Percentiles rank a stretch among this genome's conserved stretches.
phyloP scores from a whole-genome alignment of 352 stramenopile species.

The Pythium aristosporum region DNA sequence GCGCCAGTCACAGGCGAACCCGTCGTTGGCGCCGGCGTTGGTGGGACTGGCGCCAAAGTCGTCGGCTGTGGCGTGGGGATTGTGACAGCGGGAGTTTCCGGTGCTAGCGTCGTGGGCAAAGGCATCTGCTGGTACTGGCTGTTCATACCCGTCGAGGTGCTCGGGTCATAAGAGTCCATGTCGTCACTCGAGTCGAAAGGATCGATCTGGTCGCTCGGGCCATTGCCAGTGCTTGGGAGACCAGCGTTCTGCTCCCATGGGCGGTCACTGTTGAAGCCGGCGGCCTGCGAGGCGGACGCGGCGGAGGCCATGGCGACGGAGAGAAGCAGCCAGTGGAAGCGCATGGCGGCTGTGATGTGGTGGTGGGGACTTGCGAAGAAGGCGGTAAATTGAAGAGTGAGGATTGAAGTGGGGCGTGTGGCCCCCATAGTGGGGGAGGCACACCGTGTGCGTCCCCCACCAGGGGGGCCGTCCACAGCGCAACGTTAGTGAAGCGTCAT shows the following conservation, averaged over 20 bases:
- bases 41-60: not conserved
- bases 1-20: not conserved
- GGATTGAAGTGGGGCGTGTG: too few species aligned
- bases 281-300: not conserved
- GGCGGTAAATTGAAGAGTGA: conserved; percentile 17
- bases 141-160: not conserved
- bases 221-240: not conserved
- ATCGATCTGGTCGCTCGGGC: not conserved
- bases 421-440: too few species aligned
- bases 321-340: conserved; percentile 17
- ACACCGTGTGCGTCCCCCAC: too few species aligned
- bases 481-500: too few species aligned
- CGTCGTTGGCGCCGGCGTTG: conserved; percentile 3
- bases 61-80: not conserved
- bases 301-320: conserved; percentile 5
- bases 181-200: not conserved
- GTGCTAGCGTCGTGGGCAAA: not conserved
- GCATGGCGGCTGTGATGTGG: conserved; percentile 6
- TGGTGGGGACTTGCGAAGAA: not conserved
- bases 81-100: not conserved
- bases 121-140: conserved; percentile 8
- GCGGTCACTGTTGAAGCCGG: conserved; percentile 4
- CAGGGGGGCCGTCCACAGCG: too few species aligned
- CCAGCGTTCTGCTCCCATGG: conserved; percentile 19
- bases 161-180: not conserved